Conservation (phyloP, 768 basidiomycete species). For the Leccinum incarnatum region DNA sequence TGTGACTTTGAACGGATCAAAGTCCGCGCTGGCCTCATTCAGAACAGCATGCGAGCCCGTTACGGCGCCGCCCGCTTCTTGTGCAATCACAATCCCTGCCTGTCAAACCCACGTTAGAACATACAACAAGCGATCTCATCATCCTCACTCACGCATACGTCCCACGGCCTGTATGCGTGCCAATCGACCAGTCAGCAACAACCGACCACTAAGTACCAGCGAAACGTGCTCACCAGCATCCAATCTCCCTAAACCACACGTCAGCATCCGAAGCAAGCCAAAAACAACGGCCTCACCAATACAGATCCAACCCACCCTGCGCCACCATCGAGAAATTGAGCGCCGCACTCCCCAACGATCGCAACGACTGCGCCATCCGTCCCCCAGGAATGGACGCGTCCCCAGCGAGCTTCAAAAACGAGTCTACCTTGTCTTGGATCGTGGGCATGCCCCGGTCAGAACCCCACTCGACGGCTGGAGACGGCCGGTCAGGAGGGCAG, state of each 20-base stretch:
- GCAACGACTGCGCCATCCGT: constrained; percentile 80
- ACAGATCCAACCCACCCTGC: constrained; percentile 83
- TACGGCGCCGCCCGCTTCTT: constrained; percentile 82
- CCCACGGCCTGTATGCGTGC: constrained; percentile 60
- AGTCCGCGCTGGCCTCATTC: constrained; percentile 28
- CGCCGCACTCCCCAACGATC: constrained; percentile 82
- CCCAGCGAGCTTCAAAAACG: constrained; percentile 75
- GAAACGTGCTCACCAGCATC: constrained; percentile 50
- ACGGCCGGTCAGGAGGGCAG: constrained; percentile 3
- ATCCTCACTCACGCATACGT: constrained; percentile 61
- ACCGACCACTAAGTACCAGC: background rate
- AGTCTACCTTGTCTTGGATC: constrained; percentile 57
- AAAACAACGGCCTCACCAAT: constrained; percentile 55
- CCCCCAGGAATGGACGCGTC: constrained; percentile 67
- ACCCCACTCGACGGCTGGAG: constrained; percentile 83
- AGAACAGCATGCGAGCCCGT: constrained; percentile 63
- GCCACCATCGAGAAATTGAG: constrained; percentile 84
- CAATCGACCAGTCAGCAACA: background rate
- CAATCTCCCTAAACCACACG: constrained; percentile 62
- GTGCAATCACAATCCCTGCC: constrained; percentile 88
- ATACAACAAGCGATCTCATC: background rate
- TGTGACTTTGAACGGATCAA: constrained; percentile 57
- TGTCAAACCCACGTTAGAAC: constrained; percentile 19
- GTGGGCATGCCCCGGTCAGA: constrained; percentile 60
- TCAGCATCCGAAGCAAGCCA: constrained; percentile 7